phyloP scores from a whole-genome alignment of 106 monocot species.

The Phalaenopsis equestris region DNA sequence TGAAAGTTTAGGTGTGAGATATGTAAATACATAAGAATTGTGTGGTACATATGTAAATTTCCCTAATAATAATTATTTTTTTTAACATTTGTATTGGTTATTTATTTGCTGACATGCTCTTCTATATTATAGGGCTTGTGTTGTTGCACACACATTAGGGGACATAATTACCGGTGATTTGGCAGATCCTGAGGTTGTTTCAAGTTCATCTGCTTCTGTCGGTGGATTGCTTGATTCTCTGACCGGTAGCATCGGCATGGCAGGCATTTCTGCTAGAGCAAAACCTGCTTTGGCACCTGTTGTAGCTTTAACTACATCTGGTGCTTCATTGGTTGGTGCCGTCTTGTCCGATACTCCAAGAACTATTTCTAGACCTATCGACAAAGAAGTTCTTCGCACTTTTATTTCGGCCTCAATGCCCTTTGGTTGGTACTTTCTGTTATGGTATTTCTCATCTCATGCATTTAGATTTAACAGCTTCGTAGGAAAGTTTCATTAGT shows the following conservation, averaged over 20 bases:
- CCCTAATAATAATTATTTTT: background rate
- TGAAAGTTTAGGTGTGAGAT: no score
- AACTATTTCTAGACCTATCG: slow-evolving; percentile 46
- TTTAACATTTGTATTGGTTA: background rate
- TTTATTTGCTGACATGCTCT: background rate
- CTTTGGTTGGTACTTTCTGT: slow-evolving; percentile 83
- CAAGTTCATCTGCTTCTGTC: slow-evolving; percentile 60
- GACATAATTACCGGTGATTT: slow-evolving; percentile 77
- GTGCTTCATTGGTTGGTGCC: slow-evolving; percentile 40
- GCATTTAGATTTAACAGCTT: background rate
- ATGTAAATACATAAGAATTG: no score
- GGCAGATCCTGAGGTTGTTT: slow-evolving; percentile 68
- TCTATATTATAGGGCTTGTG: slow-evolving; percentile 44
- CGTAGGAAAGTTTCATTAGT: slow-evolving; percentile 8
- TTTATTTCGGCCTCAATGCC: slow-evolving; percentile 90
- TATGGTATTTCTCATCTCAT: slow-evolving; percentile 41
- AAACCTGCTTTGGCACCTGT: slow-evolving; percentile 64
- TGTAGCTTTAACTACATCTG: slow-evolving; percentile 34
- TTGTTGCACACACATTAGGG: slow-evolving; percentile 74
- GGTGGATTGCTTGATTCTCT: slow-evolving; percentile 91
- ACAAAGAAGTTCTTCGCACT: slow-evolving; percentile 64
- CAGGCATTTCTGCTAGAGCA: slow-evolving; percentile 63
- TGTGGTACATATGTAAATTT: no score
- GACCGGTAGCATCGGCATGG: slow-evolving; percentile 91
- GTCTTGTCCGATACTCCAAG: slow-evolving; percentile 44